Evolutionary conservation across 148 eudicot genomes (phyloP).

Genomic region (Fagopyrum homotropicum): DNA sequence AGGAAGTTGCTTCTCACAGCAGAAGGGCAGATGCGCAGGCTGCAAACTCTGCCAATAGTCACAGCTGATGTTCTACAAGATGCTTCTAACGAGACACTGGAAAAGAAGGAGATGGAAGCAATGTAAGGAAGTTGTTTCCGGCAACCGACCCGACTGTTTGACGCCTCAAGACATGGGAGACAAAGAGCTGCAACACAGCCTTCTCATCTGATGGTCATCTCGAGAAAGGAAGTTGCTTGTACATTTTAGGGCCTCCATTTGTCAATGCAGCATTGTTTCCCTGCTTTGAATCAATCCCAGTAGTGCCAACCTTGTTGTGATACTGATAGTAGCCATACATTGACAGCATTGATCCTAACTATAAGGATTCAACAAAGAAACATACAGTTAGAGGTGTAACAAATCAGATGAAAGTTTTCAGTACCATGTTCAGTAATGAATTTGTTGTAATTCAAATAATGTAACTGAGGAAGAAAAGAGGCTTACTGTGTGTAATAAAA

Average conservation of each 20-base stretch:
- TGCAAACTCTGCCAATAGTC: conserved; percentile 42
- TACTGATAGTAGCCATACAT: no score
- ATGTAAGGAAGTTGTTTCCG: no score
- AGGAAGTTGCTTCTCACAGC: conserved; percentile 34
- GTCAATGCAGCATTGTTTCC: conserved; percentile 17
- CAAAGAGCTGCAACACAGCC: no score
- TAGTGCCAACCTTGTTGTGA: conserved; percentile 36
- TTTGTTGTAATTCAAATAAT: neutral
- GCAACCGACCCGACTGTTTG: no score
- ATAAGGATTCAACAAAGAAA: no score
- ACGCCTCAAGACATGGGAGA: no score
- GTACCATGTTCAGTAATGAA: no score
- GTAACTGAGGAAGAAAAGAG: neutral
- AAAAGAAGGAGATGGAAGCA: neutral
- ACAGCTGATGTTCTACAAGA: conserved; percentile 38
- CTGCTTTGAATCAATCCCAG: conserved; percentile 43
- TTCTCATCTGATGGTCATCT: no score
- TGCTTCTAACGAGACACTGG: conserved; percentile 17
- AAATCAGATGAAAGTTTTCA: no score
- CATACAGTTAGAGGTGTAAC: no score
- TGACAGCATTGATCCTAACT: no score
- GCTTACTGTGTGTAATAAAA: conserved; percentile 82
- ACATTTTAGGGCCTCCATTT: conserved; percentile 19
- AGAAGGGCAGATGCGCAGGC: conserved; percentile 40
- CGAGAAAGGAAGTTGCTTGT: neutral